These are phyloP conservation scores for Sclerotinia spermophila DNA, from an alignment of 2,329 filamentous ascomycete genomes.

Conservation along the genomic window DNA sequence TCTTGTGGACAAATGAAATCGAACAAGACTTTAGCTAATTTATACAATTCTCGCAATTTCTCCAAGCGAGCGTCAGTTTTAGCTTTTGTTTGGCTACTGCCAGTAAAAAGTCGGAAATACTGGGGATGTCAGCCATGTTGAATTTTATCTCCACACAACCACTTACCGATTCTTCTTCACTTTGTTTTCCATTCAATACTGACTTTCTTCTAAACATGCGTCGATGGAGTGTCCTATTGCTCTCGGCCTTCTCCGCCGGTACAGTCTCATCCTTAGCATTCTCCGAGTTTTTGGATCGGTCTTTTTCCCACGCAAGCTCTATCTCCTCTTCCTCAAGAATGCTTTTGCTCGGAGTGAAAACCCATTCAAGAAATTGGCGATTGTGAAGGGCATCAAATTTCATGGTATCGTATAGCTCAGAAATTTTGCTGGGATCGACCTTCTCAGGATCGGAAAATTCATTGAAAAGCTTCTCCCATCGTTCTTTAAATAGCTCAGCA, in stretches of 20 bases:
- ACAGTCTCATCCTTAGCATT: slow-evolving; percentile 26
- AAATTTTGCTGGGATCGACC: slow-evolving; percentile 97
- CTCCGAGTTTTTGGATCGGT: slow-evolving; percentile 30
- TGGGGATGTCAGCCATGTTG: slow-evolving; percentile 26
- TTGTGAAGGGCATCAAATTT: slow-evolving; percentile 99
- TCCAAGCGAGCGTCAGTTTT: slow-evolving; percentile 83
- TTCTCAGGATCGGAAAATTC: slow-evolving; percentile 98
- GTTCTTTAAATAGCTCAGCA: slow-evolving; percentile 87
- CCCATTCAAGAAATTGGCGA: slow-evolving; percentile 92
- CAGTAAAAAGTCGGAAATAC: slow-evolving; percentile 89
- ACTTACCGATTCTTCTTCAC: slow-evolving; percentile 41
- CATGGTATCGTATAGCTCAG: slow-evolving; percentile 98
- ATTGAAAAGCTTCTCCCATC: slow-evolving; percentile 96
- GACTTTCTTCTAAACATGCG: slow-evolving; percentile 59
- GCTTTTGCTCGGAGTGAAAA: slow-evolving; percentile 80
- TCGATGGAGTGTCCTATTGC: slow-evolving; percentile 36
- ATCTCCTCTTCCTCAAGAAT: slow-evolving; percentile 68
- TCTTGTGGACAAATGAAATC: slow-evolving; percentile 98
- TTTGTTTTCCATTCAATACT: slow-evolving; percentile 52
- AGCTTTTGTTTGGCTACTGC: slow-evolving; percentile 67
- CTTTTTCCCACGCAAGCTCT: slow-evolving; percentile 35
- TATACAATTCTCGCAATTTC: slow-evolving; percentile 88
- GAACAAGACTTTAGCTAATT: slow-evolving; percentile 89
- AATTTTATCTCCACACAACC: too few relatives aligned
- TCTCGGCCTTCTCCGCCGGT: slow-evolving; percentile 31